Evolutionary conservation across 306 rosid genomes (phyloP), one percentile per base, ranked within the genome.

Genomic region (Glycyrrhiza uralensis): DNA sequence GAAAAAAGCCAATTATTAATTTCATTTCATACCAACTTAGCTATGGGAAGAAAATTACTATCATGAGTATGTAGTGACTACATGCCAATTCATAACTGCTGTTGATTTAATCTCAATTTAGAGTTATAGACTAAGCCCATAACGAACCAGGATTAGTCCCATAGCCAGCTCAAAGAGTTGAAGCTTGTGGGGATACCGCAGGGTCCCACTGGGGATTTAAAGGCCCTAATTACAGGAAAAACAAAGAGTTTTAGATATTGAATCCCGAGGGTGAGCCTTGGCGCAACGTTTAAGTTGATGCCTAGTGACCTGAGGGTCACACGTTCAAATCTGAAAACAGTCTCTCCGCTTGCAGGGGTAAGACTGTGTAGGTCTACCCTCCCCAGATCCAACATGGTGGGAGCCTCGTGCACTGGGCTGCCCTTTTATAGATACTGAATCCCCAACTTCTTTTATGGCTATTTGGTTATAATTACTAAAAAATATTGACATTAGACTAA

Each of bases 21-120:
- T 38, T 10, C 41, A 38, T 72, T 73, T 65, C 39, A n/a, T 52
- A 3, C 44, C 42, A 19, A 41, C 23, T 71, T 71, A 64, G 62
- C 14, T 28, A 10, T 45, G 3, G 58, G 46, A 10, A 46, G 52
- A 70, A 42, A 23, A 24, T 60, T 38, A 30, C n/a, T n/a, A n/a
- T n/a, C n/a, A 60, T 19, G 18, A 1, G n/a, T 15, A 17, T 20
- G 2, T 19, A 18, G 9, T 63, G 38, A 55, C 14, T 41, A 2
- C 17, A 29, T 7, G 5, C 4, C 6, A 7, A 54, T 44, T 8
- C 57, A 39, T 51, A 62, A 24, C 8, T 57, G 6, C 24, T 46
- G 4, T 18, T n/a, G 14, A 45, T 47, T 13, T 11, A 15, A n/a
- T 3, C 18, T 41, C n/a, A n/a, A n/a, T n/a, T n/a, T n/a, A n/a